Evolutionary conservation across 495 filamentous ascomycete genomes (phyloP), one percentile per base, ranked within the genome.

Genomic region (Rostrohypoxylon terebratum): DNA sequence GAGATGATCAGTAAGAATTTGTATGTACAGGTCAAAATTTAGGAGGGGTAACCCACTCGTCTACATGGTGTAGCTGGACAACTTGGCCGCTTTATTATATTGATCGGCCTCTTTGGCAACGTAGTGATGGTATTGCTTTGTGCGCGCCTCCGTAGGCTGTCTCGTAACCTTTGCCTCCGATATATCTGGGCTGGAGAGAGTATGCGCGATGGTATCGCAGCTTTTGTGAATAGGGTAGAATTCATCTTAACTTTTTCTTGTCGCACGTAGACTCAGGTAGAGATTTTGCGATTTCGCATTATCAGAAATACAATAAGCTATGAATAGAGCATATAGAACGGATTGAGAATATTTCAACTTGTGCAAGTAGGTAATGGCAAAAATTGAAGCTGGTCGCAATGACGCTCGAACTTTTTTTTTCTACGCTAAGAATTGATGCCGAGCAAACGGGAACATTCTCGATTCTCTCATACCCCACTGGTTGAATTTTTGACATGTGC

Each of bases 221-320:
- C 83, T 78, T 86, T 89, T 48, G 80, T 80, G 31, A 87, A 76
- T 65, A 88, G 76, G 64, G 74, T 82, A 34, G 86, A 80, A 69
- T 82, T 86, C 84, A 86, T 87, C 65, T 78, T 76, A 76, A 76
- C 58, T 48, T n/a, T 55, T 68, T 55, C 57, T 68, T 42, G 53
- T 74, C 42, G 31, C 38, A 59, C 61, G 31, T 53, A 14, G 45
- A 60, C 0, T 25, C 20, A n/a, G 23, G 42, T 18, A 16, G 13
- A 31, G 13, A 1, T 59, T 36, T 53, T 63, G 11, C 34, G 34
- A 67, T 47, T 66, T 10, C 25, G 69, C 66, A 74, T 70, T 0
- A 63, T 63, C 21, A 40, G 33, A 28, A n/a, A 36, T 13, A 5
- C 11, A 45, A 44, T 20, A 9, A 59, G 6, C 45, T 66, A 69